Conservation (phyloP, 2,329 filamentous ascomycete species). For the Diaporthe sp. region DNA sequence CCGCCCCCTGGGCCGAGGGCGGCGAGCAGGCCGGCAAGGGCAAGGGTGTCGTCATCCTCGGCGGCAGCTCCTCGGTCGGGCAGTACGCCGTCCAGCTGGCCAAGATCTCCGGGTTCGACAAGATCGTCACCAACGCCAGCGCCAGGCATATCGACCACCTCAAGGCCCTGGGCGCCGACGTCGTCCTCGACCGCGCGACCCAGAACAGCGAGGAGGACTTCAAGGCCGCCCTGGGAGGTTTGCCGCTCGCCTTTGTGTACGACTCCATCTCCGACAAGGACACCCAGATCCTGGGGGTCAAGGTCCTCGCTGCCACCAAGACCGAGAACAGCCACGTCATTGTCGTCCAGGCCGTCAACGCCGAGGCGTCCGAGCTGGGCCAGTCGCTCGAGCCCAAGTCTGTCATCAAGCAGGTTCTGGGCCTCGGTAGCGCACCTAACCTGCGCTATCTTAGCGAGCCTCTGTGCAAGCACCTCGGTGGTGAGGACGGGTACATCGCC, state of each 20-base stretch:
- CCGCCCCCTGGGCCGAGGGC: constrained; percentile 43
- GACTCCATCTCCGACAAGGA: constrained; percentile 44
- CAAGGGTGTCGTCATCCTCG: constrained; percentile 51
- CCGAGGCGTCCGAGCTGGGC: constrained; percentile 36
- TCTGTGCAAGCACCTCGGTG: constrained; percentile 40
- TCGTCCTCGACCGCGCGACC: constrained; percentile 37
- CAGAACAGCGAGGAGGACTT: constrained; percentile 41
- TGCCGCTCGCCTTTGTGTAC: constrained; percentile 44
- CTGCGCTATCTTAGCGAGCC: constrained; percentile 45
- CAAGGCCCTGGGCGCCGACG: constrained; percentile 38
- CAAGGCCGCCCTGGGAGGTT: constrained; percentile 39
- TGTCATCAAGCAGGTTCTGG: constrained; percentile 29
- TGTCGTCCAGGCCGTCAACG: constrained; percentile 32
- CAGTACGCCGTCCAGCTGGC: constrained; percentile 56
- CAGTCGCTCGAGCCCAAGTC: constrained; percentile 30
- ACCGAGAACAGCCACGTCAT: constrained; percentile 37
- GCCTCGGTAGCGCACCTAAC: constrained; percentile 41
- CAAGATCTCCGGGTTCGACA: constrained; percentile 52
- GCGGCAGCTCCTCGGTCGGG: constrained; percentile 49
- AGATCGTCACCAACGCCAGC: constrained; percentile 51
- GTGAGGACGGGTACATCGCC: constrained; percentile 45
- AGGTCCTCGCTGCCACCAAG: constrained; percentile 39
- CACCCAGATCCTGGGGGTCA: constrained; percentile 45
- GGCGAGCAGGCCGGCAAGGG: constrained; percentile 50
- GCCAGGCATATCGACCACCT: constrained; percentile 48